Conservation (phyloP, 225 moss, liverwort and hornwort species). For the Physcomitrium patens region DNA sequence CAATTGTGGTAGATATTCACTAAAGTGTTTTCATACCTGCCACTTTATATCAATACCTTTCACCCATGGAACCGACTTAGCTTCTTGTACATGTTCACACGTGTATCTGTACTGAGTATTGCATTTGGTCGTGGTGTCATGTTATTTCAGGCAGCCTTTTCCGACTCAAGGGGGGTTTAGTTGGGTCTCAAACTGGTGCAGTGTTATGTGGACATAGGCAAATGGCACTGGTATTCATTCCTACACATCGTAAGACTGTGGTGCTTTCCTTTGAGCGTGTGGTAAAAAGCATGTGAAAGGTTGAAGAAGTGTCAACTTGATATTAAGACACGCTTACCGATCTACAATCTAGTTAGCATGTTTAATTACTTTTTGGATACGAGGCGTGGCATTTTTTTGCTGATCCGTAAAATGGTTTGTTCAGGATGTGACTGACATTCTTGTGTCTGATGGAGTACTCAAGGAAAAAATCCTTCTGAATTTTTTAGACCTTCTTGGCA, state of each 20-base stretch:
- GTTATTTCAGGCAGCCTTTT: conserved; percentile 78
- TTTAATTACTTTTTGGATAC: neutral
- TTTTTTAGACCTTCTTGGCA: conserved; percentile 47
- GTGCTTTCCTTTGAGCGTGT: conserved; percentile 7
- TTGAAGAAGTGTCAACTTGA: neutral
- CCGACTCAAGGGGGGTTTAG: conserved; percentile 57
- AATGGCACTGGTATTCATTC: conserved; percentile 79
- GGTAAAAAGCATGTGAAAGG: neutral
- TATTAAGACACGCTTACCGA: neutral
- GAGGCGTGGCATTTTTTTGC: neutral
- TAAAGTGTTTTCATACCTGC: neutral
- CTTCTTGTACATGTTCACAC: neutral
- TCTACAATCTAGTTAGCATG: conserved; percentile 2
- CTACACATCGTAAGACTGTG: conserved; percentile 4
- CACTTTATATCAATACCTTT: neutral
- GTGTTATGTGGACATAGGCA: conserved; percentile 90
- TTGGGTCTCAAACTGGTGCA: conserved; percentile 75
- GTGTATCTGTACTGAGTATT: neutral
- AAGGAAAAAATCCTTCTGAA: conserved; percentile 84
- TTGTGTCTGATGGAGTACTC: conserved; percentile 70
- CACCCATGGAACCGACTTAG: neutral
- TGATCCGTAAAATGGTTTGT: conserved; percentile 27
- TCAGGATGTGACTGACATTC: conserved; percentile 90
- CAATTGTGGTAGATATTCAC: neutral
- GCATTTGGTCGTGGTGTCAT: conserved; percentile 20